Base-by-base conservation (phyloP, 768 basidiomycete species). In the Podaxis rugospora region DNA sequence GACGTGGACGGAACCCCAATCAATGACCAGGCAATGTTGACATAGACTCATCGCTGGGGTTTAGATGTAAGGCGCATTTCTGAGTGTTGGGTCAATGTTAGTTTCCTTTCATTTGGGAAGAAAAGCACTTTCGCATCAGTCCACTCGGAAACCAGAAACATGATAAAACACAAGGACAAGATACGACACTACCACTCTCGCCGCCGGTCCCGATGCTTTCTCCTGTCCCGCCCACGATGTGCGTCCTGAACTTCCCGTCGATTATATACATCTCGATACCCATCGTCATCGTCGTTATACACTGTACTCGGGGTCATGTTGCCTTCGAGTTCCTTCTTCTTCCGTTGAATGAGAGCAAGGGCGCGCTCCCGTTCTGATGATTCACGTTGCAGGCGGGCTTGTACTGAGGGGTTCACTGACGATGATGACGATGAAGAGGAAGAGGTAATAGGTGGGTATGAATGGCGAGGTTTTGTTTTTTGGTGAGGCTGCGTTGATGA, bases 301-400 rank as follows among this genome's bases (percentile, higher is more conserved):
- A 89, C 84, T 0, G 87, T 90, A 64, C 85, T 88, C 0, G 90
- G 91, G 0, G 91, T 92, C 62, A 81, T 82, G 59, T 80, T 85
- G 2, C 86, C 87, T 35, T 75, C 78, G 72, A 79, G 71, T 71
- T 91, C 88, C 1, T 84, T 79, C 66, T 84, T 82, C 74, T 83
- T 89, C 42, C 87, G 78, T 56, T 77, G 77, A 21, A 92, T 85
- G 28, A 92, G 84, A 6, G 81, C 89, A n/a, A 83, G 73, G 0
- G 91, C 90, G 0, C 91, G 85, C 66, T 87, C 82, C 3, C 90
- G 83, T 70, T 93, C 91, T 0, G 86, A 82, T 0, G 85, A 84
- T 72, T 93, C 91, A 27, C 91, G 85, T n/a, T 74, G 75, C 7
- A 90, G 72, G 2, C 91, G 86, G 4, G 82, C 83, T 28, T 81